These are phyloP conservation scores for Colletotrichum shisoi DNA, from an alignment of 2,329 filamentous ascomycete species.

Conservation along the genomic window DNA sequence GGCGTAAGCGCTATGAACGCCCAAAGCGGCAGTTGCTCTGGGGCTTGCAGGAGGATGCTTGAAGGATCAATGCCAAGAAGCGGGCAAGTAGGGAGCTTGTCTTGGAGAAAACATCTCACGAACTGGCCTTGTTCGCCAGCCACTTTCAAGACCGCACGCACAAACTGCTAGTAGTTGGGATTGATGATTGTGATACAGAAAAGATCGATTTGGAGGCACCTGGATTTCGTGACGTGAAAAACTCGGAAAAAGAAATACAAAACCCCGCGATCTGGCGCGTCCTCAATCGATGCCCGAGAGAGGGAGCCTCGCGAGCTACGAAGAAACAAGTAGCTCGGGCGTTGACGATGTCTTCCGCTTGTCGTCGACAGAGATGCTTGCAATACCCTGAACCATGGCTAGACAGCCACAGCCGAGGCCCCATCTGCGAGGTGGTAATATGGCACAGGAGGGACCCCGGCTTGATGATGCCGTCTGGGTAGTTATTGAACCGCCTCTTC, in stretches of 20 bases:
- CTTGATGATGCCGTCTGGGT: not conserved
- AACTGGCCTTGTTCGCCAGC: not conserved
- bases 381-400: not conserved
- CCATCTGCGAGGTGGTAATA: not conserved
- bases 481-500: not conserved
- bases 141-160: not conserved
- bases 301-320: no score
- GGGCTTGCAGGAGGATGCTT: not conserved
- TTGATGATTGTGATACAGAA: not conserved
- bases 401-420: not conserved
- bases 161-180: not conserved
- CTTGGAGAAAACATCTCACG: not conserved
- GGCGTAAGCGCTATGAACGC: conserved; percentile 24
- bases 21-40: not conserved
- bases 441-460: not conserved
- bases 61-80: conserved; percentile 14
- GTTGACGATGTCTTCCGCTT: no score
- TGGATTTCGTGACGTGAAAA: not conserved
- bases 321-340: no score
- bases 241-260: not conserved
- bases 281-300: no score
- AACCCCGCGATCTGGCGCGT: not conserved
- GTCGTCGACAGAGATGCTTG: not conserved
- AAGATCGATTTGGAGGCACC: not conserved
- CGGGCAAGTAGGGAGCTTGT: not conserved